Percentiles rank a stretch among this genome's conserved stretches.
Evolutionary conservation across 2,329 filamentous ascomycete genomes (phyloP).

Genomic region (Dactylellina haptotyla): DNA sequence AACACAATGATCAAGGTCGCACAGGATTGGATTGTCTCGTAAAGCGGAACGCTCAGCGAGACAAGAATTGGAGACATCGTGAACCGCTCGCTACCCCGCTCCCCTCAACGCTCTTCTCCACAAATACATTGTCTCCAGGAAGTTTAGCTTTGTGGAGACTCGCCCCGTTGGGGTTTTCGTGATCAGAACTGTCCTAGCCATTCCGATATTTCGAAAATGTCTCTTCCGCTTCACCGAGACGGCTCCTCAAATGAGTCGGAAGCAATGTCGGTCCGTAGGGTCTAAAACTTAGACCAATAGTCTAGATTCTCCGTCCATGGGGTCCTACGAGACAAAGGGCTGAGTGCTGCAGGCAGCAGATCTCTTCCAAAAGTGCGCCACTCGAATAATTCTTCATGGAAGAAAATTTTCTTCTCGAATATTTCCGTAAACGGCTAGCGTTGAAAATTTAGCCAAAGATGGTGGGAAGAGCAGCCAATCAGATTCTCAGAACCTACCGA

Average conservation of each 20-base stretch:
- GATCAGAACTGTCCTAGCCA: background rate
- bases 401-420: conserved; percentile 52
- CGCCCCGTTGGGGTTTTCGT: too few species aligned
- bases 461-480: conserved; percentile 1
- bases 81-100: background rate
- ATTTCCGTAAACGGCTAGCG: conserved; percentile 37
- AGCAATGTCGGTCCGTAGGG: conserved; percentile 27
- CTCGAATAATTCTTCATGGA: background rate
- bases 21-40: background rate
- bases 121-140: background rate
- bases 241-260: background rate
- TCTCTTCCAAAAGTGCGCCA: background rate
- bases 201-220: background rate
- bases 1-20: background rate
- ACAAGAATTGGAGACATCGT: too few species aligned
- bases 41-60: background rate
- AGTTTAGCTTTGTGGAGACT: background rate
- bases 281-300: conserved; percentile 3
- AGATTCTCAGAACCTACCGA: conserved; percentile 18
- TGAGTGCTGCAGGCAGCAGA: background rate
- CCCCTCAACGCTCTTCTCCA: background rate
- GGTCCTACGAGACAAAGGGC: background rate
- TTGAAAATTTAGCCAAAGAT: background rate
- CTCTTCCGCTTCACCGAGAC: conserved; percentile 13
- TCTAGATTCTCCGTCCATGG: background rate